Conservation (phyloP, 1,284 basidiomycete genomes). For the Melampsora abietis-canadensis region DNA sequence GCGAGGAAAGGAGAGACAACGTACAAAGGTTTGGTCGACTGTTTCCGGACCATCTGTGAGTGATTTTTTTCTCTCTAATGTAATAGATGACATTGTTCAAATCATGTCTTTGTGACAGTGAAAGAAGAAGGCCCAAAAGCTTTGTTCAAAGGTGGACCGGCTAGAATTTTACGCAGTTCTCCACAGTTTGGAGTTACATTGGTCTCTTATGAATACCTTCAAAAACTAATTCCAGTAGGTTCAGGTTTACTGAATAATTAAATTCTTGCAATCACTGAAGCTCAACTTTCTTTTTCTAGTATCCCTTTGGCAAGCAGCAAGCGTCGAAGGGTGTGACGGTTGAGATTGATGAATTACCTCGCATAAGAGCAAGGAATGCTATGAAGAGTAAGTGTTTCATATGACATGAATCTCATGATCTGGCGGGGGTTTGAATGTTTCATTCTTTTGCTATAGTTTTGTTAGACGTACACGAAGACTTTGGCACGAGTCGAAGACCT, state of each 20-base stretch:
- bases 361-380: conserved; percentile 86
- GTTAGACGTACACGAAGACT: conserved; percentile 76
- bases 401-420: not conserved
- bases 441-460: conserved; percentile 55
- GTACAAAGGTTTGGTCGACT: conserved; percentile 87
- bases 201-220: conserved; percentile 76
- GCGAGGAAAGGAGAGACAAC: conserved; percentile 83
- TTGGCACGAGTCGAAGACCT: conserved; percentile 57
- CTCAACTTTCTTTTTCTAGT: conserved; percentile 56
- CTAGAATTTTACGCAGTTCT: conserved; percentile 75
- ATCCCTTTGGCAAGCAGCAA: conserved; percentile 71
- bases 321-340: conserved; percentile 64
- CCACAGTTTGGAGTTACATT: conserved; percentile 87
- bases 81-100: not conserved
- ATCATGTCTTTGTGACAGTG: conserved; percentile 42
- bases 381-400: conserved; percentile 61
- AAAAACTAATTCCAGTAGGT: conserved; percentile 63
- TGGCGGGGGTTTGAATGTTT: not conserved
- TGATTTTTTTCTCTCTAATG: conserved; percentile 42
- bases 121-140: conserved; percentile 79
- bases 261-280: conserved; percentile 39
- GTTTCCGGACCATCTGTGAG: conserved; percentile 81
- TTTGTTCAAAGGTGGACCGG: conserved; percentile 91
- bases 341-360: conserved; percentile 74
- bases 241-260: conserved; percentile 46